Evolutionary conservation across 345 rosid genomes (phyloP), one percentile per base, ranked within the genome.

Genomic region (Nasturtium officinale): DNA sequence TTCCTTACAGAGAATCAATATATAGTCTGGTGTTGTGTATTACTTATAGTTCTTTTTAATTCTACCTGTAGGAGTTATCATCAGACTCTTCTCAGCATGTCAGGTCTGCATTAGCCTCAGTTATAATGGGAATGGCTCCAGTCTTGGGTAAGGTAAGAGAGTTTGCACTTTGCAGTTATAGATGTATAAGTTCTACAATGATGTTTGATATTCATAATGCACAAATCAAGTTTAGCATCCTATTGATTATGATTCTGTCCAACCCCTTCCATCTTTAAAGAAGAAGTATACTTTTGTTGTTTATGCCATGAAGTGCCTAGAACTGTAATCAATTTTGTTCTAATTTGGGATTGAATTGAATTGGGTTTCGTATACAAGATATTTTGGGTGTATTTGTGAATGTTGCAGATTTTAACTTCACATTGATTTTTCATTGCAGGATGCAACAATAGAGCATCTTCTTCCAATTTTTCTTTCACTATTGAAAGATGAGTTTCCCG

Each of bases 41-140:
- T n/a, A 69, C 58, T 75, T 10, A 75, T 51, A 53, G 23, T 30
- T 42, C 8, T 13, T 67, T 30, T 46, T 9, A 26, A 62, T 43
- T 1, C n/a, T 18, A 17, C 63, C 7, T 73, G 72, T 76, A 95
- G 99, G 97, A 95, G 72, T 76, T 95, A 67, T 91, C 99, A 10
- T 85, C 97, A 2, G 99, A 95, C 86, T 89, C 97, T 71, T 95
- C 97, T 28, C 99, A 95, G 74, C 99, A 94, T 70, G 98, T 94
- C 35, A 95, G 98, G 30, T 94, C 97, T 61, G 98, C 96, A 63
- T 83, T 94, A 83, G 98, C 98, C 71, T 94, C 97, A 6, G 98
- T 94, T 68, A 91, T 94, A 76, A 94, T 91, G 96, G 99, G 99
- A 61, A 91, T 95, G 97, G 96, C 99, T 66, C 96, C 97, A 30